Evolutionary conservation across 2,329 filamentous ascomycete species (phyloP), one percentile per base, ranked within the genome.

Genomic region (Apiospora sp.): DNA sequence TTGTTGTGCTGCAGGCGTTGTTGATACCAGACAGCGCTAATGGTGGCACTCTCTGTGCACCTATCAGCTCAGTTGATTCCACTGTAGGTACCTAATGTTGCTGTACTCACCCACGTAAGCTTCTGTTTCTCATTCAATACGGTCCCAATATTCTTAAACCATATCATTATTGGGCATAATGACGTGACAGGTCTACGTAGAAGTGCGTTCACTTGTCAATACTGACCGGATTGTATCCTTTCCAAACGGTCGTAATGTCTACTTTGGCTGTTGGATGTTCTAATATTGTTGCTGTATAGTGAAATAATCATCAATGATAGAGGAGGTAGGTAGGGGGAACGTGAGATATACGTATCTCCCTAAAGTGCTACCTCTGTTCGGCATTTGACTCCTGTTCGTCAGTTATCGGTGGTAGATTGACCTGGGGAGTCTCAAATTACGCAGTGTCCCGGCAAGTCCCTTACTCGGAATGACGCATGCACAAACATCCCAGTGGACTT

Each of bases 401-500:
- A 58, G 49, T 51, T 27, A 51, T 24, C 27, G 49, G 49, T 24
- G 48, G 48, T 49, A 48, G 46, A 48, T 48, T 22, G 16, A 48
- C 49, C 24, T 54, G 24, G 49, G 13, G 51, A 34, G 51, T 34
- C 51, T 19, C 27, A 58, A 61, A 37, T 64, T 49, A 51, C 34
- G 58, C 58, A 64, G 34, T 41, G 58, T 64, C 58, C 22, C 58
- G 34, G 58, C 34, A 22, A 14, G 58, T 64, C 58, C 58, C 58
- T 64, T 64, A 64, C 34, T 64, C 34, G 58, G 34, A 64, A 64
- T 64, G 58, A 64, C 34, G 58, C 34, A 64, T 64, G 58, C 37
- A 64, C 34, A 64, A 37, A 37, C 58, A 10, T 10, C 46, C 46
- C 46, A 49, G 7, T 49, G 46, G 34, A 41, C 34, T 6, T 41